These are phyloP conservation scores for Nothophytophthora sp. DNA, from an alignment of 352 stramenopile species.

Conservation along the genomic window DNA sequence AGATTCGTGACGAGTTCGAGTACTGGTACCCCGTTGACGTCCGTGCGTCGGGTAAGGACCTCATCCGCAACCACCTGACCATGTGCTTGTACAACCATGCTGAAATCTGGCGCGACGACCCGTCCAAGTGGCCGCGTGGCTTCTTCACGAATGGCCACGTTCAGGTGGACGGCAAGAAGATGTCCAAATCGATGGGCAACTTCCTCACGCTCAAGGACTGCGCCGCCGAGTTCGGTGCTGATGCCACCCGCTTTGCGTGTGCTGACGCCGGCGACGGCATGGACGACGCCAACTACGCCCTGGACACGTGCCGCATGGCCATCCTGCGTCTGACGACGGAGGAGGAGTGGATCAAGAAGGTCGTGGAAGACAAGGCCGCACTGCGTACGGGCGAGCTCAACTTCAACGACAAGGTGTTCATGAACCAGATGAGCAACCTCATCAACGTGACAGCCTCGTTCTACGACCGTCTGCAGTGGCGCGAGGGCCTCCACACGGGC, in stretches of 20 bases:
- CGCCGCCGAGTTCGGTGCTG: conserved; percentile 94
- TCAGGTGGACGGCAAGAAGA: conserved; percentile 98
- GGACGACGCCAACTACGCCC: conserved; percentile 99
- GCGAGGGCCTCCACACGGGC: conserved; percentile 97
- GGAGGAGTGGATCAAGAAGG: conserved; percentile 97
- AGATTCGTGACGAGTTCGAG: conserved; percentile 97
- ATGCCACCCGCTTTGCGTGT: conserved; percentile 97
- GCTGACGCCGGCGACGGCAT: conserved; percentile 98
- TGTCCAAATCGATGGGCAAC: conserved; percentile 99
- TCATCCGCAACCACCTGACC: conserved; percentile 99
- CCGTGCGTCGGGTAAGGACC: conserved; percentile 94
- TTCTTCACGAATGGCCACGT: conserved; percentile 99
- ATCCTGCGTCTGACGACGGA: conserved; percentile 98
- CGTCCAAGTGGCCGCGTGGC: conserved; percentile 95
- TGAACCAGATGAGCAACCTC: conserved; percentile 97
- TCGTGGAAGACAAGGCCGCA: conserved; percentile 84
- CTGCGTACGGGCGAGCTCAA: conserved; percentile 78
- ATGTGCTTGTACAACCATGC: conserved; percentile 99
- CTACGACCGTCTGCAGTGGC: conserved; percentile 93
- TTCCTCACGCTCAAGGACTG: conserved; percentile 99
- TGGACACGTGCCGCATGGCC: conserved; percentile 96
- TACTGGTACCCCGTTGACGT: conserved; percentile 99
- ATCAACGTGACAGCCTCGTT: conserved; percentile 90
- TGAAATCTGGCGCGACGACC: conserved; percentile 98
- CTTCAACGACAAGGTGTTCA: conserved; percentile 95